Evolutionary conservation across 2,329 filamentous ascomycete species (phyloP).

Genomic region (Colletotrichum sansevieriae): DNA sequence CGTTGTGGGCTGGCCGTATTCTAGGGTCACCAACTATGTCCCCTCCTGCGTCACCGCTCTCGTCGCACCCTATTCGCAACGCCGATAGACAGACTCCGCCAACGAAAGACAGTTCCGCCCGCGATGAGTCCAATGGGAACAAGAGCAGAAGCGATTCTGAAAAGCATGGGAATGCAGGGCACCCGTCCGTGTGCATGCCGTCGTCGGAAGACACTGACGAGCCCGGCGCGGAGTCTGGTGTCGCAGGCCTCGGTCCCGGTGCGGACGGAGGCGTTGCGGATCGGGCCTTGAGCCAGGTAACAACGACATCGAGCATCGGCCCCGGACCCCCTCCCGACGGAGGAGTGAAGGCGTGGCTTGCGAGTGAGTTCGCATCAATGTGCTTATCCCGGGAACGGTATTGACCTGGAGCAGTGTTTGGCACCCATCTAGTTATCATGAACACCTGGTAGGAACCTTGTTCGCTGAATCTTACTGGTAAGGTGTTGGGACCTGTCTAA

Average conservation of each 20-base stretch:
- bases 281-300: constrained; percentile 57
- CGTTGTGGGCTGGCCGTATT: neutral
- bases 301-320: constrained; percentile 55
- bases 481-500: neutral
- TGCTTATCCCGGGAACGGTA: neutral
- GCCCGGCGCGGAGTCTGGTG: neutral
- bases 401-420: constrained; percentile 48
- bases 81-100: constrained; percentile 11
- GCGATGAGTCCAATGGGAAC: neutral
- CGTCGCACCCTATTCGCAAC: constrained; percentile 8
- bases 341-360: constrained; percentile 61
- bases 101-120: neutral
- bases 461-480: no score
- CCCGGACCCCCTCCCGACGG: constrained; percentile 65
- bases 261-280: constrained; percentile 46
- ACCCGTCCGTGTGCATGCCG: neutral
- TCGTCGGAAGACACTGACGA: constrained; percentile 8
- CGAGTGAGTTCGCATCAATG: constrained; percentile 50
- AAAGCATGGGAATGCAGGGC: constrained; percentile 1
- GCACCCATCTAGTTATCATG: constrained; percentile 61
- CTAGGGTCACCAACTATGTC: neutral
- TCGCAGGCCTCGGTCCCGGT: constrained; percentile 6
- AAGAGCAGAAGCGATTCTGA: neutral
- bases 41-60: neutral
- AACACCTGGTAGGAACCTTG: constrained; percentile 58